phyloP scores from a whole-genome alignment of 2,329 filamentous ascomycete species.

The Diaporthe sp. region DNA sequence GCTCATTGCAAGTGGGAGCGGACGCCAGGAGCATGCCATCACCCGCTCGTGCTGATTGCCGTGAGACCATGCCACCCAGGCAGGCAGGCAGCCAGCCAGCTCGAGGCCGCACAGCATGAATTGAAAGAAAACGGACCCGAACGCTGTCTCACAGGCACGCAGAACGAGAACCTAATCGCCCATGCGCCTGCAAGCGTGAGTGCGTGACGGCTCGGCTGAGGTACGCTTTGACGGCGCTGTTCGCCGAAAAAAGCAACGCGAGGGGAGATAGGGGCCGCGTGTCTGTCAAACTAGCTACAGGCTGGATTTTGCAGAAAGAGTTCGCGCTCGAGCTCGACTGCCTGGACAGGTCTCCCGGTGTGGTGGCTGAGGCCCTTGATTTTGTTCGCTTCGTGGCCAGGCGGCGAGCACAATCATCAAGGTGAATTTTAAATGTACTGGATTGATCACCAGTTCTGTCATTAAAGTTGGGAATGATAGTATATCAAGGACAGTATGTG shows the following conservation, averaged over 20 bases:
- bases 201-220: not conserved
- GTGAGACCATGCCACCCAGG: not conserved
- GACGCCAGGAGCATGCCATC: slow-evolving; percentile 5
- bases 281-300: not conserved
- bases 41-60: slow-evolving; percentile 24
- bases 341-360: too few relatives aligned
- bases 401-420: too few relatives aligned
- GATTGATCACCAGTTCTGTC: not conserved
- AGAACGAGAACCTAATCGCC: not conserved
- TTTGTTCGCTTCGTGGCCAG: not conserved
- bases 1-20: not conserved
- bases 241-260: not conserved
- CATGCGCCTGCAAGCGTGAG: not conserved
- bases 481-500: not conserved
- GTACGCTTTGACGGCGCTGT: slow-evolving; percentile 1
- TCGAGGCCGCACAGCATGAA: slow-evolving; percentile 1
- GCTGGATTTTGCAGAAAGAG: too few relatives aligned
- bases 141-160: not conserved
- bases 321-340: not conserved
- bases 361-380: not conserved
- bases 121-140: slow-evolving; percentile 21
- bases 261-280: not conserved
- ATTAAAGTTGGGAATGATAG: not conserved
- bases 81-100: not conserved
- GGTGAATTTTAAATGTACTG: too few relatives aligned